A percentile compares a stretch with the other conserved stretches of the same genome.
Evolutionary conservation across 2,329 filamentous ascomycete genomes (phyloP).

Genomic region (Calonectria montana): DNA sequence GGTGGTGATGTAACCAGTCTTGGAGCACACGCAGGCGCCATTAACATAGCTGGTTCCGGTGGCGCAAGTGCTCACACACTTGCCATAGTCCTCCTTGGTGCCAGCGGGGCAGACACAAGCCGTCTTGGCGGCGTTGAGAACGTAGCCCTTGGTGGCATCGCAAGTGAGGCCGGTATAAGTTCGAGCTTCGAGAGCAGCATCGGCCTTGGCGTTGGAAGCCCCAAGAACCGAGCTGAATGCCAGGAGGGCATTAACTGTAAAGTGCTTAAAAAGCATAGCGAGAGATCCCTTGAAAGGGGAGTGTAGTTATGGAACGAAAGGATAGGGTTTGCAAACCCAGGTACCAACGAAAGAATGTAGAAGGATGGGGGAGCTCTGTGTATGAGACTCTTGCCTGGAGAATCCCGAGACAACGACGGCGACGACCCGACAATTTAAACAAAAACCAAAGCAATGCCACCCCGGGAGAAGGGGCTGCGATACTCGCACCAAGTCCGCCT

Average conservation of each 20-base stretch:
- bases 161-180: not conserved
- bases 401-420: not conserved
- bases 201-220: not conserved
- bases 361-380: not conserved
- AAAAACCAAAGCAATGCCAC: not conserved
- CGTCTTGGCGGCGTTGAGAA: not conserved
- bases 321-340: not conserved
- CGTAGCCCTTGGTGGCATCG: not conserved
- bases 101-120: not conserved
- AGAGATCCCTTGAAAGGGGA: not conserved
- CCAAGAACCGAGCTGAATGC: conserved; percentile 2
- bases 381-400: not conserved
- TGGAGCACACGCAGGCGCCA: not conserved
- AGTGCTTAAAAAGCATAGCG: not conserved
- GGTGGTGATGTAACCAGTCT: not conserved
- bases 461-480: not conserved
- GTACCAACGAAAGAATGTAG: not conserved
- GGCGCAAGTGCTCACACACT: not conserved
- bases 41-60: not conserved
- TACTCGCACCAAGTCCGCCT: not conserved
- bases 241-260: conserved; percentile 1
- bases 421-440: not conserved
- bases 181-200: not conserved
- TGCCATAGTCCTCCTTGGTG: not conserved
- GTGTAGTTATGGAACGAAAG: not conserved